phyloP scores from a whole-genome alignment of 805 yeast species.

The Babjeviella inositovora region DNA sequence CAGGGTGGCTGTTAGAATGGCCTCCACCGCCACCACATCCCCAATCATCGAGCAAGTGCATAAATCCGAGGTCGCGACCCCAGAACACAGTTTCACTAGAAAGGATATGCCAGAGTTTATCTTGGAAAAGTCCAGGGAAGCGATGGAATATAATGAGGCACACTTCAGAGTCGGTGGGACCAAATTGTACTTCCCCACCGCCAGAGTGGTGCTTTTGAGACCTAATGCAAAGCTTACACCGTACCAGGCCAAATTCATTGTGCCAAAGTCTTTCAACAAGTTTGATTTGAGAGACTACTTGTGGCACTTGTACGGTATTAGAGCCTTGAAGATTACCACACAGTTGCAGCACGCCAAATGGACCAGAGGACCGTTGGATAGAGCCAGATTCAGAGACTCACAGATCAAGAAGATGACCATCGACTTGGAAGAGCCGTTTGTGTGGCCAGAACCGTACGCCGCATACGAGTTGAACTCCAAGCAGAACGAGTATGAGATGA shows the following conservation, averaged over 20 bases:
- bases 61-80: too few relatives aligned
- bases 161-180: constrained; percentile 75
- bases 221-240: constrained; percentile 97
- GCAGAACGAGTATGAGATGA: constrained; percentile 22
- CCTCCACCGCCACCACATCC: not conserved
- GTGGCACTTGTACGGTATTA: constrained; percentile 76
- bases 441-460: constrained; percentile 67
- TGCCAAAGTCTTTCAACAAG: constrained; percentile 87
- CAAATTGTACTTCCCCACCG: constrained; percentile 72
- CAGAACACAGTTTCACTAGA: too few relatives aligned
- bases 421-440: constrained; percentile 88
- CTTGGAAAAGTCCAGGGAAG: constrained; percentile 21
- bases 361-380: constrained; percentile 30
- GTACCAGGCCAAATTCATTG: constrained; percentile 90
- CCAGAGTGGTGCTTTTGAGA: constrained; percentile 62
- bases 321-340: constrained; percentile 80
- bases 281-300: constrained; percentile 89
- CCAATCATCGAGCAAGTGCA: not conserved
- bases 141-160: constrained; percentile 46
- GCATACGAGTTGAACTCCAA: constrained; percentile 15
- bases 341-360: constrained; percentile 66
- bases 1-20: too few relatives aligned
- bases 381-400: constrained; percentile 60
- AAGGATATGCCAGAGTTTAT: too few relatives aligned
- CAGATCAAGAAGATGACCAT: constrained; percentile 93